These are phyloP conservation scores for Eucalyptus decipiens DNA, from an alignment of 345 rosid species.

Conservation along the genomic window DNA sequence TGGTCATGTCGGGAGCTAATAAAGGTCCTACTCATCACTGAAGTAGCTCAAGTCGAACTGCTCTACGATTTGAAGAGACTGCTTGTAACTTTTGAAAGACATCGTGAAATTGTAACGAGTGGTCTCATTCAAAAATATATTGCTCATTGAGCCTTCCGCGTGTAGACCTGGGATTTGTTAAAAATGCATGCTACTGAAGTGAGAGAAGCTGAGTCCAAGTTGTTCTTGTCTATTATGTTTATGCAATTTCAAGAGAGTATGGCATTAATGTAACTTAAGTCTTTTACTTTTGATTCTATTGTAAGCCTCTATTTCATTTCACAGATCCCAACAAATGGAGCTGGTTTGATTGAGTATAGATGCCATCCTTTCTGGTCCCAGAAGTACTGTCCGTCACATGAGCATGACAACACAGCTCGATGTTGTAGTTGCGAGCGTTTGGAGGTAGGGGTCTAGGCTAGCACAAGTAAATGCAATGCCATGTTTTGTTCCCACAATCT, in stretches of 20 bases:
- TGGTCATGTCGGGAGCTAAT: not conserved
- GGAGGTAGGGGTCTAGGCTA: slow-evolving; percentile 40
- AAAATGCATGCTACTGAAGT: not conserved
- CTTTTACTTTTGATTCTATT: not conserved
- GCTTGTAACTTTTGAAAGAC: not conserved
- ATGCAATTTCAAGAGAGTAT: not conserved
- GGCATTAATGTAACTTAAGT: not conserved
- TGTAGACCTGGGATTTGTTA: not conserved
- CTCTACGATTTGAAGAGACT: not conserved
- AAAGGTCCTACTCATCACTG: not conserved
- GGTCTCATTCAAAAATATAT: not conserved
- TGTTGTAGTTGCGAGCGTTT: slow-evolving; percentile 96
- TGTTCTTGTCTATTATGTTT: not conserved
- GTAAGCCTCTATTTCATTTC: not conserved
- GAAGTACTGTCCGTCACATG: slow-evolving; percentile 88
- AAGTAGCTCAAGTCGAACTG: not conserved
- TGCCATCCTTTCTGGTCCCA: slow-evolving; percentile 98
- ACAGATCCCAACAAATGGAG: slow-evolving; percentile 80
- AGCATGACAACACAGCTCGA: slow-evolving; percentile 70
- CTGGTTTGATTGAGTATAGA: slow-evolving; percentile 85
- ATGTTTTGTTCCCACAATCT: not conserved
- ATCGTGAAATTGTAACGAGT: not conserved
- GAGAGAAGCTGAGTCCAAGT: not conserved
- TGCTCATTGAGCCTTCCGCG: not conserved
- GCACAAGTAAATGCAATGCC: not conserved